These are phyloP conservation scores for Tolypocladium album DNA, from an alignment of 2,329 filamentous ascomycete species.

Conservation along the genomic window DNA sequence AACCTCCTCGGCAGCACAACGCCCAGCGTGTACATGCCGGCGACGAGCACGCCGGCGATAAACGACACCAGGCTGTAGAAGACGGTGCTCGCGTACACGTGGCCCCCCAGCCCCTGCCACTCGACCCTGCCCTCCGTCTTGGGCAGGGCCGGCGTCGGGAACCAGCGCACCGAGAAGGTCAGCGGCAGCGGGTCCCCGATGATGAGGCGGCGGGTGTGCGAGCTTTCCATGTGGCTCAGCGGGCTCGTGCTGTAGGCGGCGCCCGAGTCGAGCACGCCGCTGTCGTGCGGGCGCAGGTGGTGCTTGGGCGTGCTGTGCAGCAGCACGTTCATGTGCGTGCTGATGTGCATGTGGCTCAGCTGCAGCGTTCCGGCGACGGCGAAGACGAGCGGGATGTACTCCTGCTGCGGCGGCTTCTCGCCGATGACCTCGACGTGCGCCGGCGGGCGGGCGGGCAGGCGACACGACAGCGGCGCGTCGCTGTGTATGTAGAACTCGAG, in stretches of 20 bases:
- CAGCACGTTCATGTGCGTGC: constrained; percentile 80
- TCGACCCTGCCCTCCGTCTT: constrained; percentile 54
- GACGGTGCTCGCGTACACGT: constrained; percentile 52
- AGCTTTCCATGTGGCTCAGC: constrained; percentile 46
- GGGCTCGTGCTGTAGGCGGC: constrained; percentile 78
- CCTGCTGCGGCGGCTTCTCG: constrained; percentile 35
- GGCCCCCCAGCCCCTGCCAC: constrained; percentile 54
- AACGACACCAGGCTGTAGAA: constrained; percentile 53
- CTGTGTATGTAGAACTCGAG: constrained; percentile 97
- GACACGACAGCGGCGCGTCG: constrained; percentile 86
- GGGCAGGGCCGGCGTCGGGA: constrained; percentile 62
- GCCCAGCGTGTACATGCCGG: constrained; percentile 50
- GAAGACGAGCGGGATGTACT: constrained; percentile 78
- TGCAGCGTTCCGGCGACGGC: constrained; percentile 85
- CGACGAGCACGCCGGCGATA: constrained; percentile 40
- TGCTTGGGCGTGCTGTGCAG: constrained; percentile 60
- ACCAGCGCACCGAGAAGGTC: constrained; percentile 77
- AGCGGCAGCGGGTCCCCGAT: constrained; percentile 81
- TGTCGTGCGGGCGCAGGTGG: constrained; percentile 51
- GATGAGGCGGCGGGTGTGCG: constrained; percentile 54
- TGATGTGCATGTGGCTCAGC: constrained; percentile 79
- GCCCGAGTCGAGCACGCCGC: constrained; percentile 76
- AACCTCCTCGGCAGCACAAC: constrained; percentile 45
- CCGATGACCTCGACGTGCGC: constrained; percentile 43
- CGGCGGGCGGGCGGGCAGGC: constrained; percentile 68